Base-by-base conservation (phyloP, 2,329 filamentous ascomycete genomes). In the Paraphoma chrysanthemicola region DNA sequence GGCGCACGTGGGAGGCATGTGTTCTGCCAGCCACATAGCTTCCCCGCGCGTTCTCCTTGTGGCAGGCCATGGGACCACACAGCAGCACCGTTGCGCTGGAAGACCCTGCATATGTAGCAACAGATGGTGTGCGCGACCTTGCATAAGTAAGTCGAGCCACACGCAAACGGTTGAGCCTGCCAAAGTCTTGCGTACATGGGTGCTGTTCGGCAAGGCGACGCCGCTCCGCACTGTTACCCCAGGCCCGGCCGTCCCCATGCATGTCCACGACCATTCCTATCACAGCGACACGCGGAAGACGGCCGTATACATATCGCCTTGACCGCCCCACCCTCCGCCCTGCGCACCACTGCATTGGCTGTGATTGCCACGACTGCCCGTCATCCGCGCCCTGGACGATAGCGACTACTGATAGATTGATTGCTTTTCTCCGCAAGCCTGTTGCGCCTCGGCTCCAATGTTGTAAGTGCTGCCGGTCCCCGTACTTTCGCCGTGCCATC, bases 381-480 rank as follows among this genome's bases (percentile, higher is more conserved):
- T 55, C 56, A 53, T 57, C 50, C 44, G 51, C 58, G 44, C 51
- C 47, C 16, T 42, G 39, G 39, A 14, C 8, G 39, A 42, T 42
- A 42, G 12, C 39, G 14, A 42, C 16, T 42, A 42, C 8, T n/a
- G 14, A 42, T 7, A 8, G 44, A 57, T 66, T 51, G 60, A 66
- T 63, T 66, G 54, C 63, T 56, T 57, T 30, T 59, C 50, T 50
- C 23, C 23, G 23, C 23, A 23, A 23, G 48, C 56, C 67, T 61
- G 66, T 69, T 68, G 67, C 71, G 55, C 64, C 55, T 62, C 62
- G 60, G 60, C 63, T 51, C 61, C 67, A 60, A 76, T 76, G 73
- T 76, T 76, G 73, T 76, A 57, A 76, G 73, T 75, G 14, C 59
- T 62, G 48, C 68, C 72, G 72, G 70, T 74, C 66, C 67, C 66